Base-by-base conservation (phyloP, 2,329 filamentous ascomycete genomes). In the Botrytis elliptica region DNA sequence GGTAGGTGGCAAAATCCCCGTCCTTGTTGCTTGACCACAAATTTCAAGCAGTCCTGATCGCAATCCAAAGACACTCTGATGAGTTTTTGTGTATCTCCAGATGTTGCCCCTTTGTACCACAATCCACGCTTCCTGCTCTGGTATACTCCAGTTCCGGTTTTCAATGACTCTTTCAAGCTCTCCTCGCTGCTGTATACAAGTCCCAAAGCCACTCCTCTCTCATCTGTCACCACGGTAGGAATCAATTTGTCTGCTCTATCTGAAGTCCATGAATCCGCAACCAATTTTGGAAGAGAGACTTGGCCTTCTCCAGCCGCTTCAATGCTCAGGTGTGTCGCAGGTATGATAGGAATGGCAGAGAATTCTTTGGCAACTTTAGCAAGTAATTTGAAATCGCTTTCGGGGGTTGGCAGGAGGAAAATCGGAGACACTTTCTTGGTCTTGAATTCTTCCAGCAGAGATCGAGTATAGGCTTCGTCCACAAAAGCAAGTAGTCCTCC, bases 81-180 rank as follows among this genome's bases (percentile, higher is more conserved):
- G 69, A 99, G 86, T 82, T 98, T 91, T 83, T 99, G 96, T 20
- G 93, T 93, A 82, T 98, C 95, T 22, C 96, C 96, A 71, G 95
- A 98, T 14, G 92, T 96, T 70, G 95, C 93, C 9, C 96, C 96
- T 85, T 99, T 99, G 83, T 97, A 92, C 96, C 96, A 99, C 42
- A 99, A 84, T 0, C 96, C 96, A 63, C 96, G 89, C 86, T 98
- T 98, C 70, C 96, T 89, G 85, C 95, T 98, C 84, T 98, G 94
- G 82, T 99, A 99, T 55, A 98, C 95, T 46, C 96, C 81, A 20
- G 88, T 87, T 33, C 91, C 91, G 12, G 94, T 97, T 79, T 89
- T 89, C 75, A 99, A 82, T 55, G 95, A 95, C 84, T 97, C 95
- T 14, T 90, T 86, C 49, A 99, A 90, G 81, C 95, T 98, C 82